Base-by-base conservation (phyloP, 2,329 filamentous ascomycete genomes). In the Fusarium austroafricanum region DNA sequence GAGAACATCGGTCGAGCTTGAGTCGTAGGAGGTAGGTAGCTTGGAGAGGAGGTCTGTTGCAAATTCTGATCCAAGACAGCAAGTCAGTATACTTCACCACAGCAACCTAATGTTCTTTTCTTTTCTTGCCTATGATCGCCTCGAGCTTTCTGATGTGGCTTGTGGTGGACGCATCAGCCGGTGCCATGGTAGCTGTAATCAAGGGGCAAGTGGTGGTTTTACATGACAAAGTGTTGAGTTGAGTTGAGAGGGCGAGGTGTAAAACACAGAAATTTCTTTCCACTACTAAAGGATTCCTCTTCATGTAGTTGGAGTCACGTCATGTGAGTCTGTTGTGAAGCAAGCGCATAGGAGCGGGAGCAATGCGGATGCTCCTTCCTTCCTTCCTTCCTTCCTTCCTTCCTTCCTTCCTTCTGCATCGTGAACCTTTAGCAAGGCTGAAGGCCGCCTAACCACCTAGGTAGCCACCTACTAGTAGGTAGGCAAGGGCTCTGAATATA, bases 1-100 rank as follows among this genome's bases (percentile, higher is more conserved):
- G 15, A 81, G 71, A 10, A 72, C 45, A 84, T 55, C 86, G 86
- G 42, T 81, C 69, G 46, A 70, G 78, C 26, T 85, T 82, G 52
- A 44, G 23, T 73, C 68, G 17, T 47, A 52, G 8, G 51, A 57
- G 7, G 55, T 50, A 1, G 55, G 53, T 5, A 79, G 49, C 37
- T 65, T 73, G 11, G 70, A 56, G 15, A 73, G 65, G 15, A 79
- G 71, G 8, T 75, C 60, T 6, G 38, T 47, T 1, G 75, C 66
- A 26, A 79, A 77, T 9, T 75, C 78, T 79, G 37, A 17, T 11
- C 20, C n/a, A 7, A 44, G 8, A 12, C 12, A 6, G 6, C 15
- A 18, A 20, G 42, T 54, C n/a, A 47, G 45, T 12, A 28, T 12
- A 5, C 18, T 12, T 20, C 12, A 6, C 21, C 18, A n/a, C 3